Evolutionary conservation across 2,329 filamentous ascomycete genomes (phyloP), one percentile per base, ranked within the genome.

Genomic region (Colletotrichum orchidophilum): DNA sequence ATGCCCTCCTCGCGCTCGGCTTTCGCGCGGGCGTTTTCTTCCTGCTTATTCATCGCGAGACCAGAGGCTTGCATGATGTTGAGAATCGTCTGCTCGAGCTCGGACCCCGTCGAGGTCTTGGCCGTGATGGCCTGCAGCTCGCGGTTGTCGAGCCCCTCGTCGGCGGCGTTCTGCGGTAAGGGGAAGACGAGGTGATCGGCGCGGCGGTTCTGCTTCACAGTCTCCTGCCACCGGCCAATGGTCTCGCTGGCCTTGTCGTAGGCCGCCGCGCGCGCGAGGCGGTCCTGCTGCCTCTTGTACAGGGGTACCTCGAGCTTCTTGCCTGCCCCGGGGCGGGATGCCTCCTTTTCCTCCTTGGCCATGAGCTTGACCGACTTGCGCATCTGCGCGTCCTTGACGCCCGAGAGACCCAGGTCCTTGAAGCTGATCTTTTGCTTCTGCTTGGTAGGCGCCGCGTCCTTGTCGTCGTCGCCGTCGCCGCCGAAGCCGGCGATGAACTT

Each of bases 201-300:
- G 75, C 94, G 89, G 71, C 96, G 92, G 81, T 98, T 98, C 35
- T 94, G 91, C 83, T 98, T 97, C 77, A 99, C 95, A 0, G 96
- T 98, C 72, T 98, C 96, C 35, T 92, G 92, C 96, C 96, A 99
- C 76, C 94, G 91, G 73, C 94, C 91, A 29, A 99, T 86, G 0
- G 95, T 96, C 81, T 98, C 92, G 77, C 97, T 97, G 61, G 94
- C 95, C 85, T 97, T 95, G 42, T 95, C 91, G 76, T 95, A 97
- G 3, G 96, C 96, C 27, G 91, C 94, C 63, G 87, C 86, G 62
- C 96, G 93, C 77, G 97, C 92, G 18, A 98, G 83, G 60, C 91
- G 91, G 78, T 95, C 95, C 80, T 98, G 96, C 76, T 97, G 93
- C 72, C 95, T 89, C 79, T 93, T 95, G 1, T 94, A 90, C 5